Base-by-base conservation (phyloP, 306 rosid genomes). In the Inga laurina region DNA sequence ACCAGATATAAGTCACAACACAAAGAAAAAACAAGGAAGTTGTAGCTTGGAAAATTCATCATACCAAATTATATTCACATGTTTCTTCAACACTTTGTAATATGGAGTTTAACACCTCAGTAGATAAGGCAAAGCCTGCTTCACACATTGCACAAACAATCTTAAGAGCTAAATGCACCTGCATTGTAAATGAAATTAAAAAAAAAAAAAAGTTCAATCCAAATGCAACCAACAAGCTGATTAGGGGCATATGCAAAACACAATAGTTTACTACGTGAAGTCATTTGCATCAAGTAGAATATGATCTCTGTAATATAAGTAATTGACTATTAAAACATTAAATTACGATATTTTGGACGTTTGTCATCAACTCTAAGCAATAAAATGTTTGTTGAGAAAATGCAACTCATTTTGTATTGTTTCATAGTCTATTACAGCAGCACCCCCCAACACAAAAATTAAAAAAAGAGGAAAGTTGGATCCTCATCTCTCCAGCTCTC, bases 131-230 rank as follows among this genome's bases (percentile, higher is more conserved):
- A 84, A 86, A 80, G 79, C 91, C 99, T 78, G 81, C 85, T 85
- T 90, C 86, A 87, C 90, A 89, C 93, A 92, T 87, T 84, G 87
- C 88, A 54, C 91, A 90, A 72, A 88, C 90, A 52, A 92, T 46
- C 82, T 89, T 92, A 89, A 95, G 89, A 78, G 96, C 99, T 64
- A 30, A 46, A 78, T 85, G 91, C 83, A 90, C 91, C 99, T 95
- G 87, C 75, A 82, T 84, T 64, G 62, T 54, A 61, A 83, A n/a
- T 11, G 19, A 70, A 71, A n/a, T 43, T 41, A 5, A 39, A 39
- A 59, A 45, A 81, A 48, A 54, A 15, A 7, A 54, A 15, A 7
- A 37, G 66, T 72, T 61, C 43, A 79, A 65, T 54, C 32, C 6
- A 74, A 35, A 82, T 44, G 69, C 76, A 77, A 32, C 18, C 67